Percentiles rank a stretch among this genome's conserved stretches.
phyloP scores from a whole-genome alignment of 2,329 filamentous ascomycete species.

The Cladosporium sp. region DNA sequence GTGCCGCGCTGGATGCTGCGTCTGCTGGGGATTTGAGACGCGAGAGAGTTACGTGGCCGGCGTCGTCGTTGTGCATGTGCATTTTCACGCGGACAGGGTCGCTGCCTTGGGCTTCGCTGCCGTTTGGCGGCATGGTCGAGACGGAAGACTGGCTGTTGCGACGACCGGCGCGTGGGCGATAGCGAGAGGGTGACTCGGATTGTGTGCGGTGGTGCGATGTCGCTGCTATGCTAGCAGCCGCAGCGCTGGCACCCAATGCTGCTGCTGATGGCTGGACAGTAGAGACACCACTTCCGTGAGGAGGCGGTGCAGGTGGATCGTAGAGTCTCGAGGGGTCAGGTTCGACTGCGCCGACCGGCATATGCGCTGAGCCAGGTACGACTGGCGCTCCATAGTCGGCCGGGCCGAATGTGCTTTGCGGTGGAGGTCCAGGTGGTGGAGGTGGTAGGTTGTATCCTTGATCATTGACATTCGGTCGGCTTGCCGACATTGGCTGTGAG shows the following conservation, averaged over 20 bases:
- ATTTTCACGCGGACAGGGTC: conserved; percentile 61
- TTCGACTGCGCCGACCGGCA: conserved; percentile 39
- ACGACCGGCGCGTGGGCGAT: conserved; percentile 15
- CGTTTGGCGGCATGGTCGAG: conserved; percentile 8
- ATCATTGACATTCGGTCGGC: conserved; percentile 12
- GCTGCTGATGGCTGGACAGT: conserved; percentile 23
- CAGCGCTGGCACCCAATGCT: conserved; percentile 20
- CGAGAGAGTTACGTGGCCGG: conserved; percentile 59
- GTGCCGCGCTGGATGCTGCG: conserved; percentile 52
- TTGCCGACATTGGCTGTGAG: neutral
- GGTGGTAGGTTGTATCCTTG: conserved; percentile 22
- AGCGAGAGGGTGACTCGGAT: conserved; percentile 27
- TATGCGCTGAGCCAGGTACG: conserved; percentile 26
- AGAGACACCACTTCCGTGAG: neutral
- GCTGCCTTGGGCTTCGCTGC: conserved; percentile 7
- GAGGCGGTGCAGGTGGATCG: conserved; percentile 25
- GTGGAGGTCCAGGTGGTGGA: conserved; percentile 33
- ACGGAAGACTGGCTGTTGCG: conserved; percentile 20
- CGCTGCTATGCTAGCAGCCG: conserved; percentile 24
- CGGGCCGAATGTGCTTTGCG: conserved; percentile 18
- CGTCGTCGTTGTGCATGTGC: conserved; percentile 58
- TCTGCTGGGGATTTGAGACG: conserved; percentile 52
- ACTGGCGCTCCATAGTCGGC: conserved; percentile 22
- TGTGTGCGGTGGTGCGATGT: conserved; percentile 19
- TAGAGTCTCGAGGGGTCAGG: conserved; percentile 33